Evolutionary conservation across 805 yeast species (phyloP).

Genomic region (Candida nitratophila): DNA sequence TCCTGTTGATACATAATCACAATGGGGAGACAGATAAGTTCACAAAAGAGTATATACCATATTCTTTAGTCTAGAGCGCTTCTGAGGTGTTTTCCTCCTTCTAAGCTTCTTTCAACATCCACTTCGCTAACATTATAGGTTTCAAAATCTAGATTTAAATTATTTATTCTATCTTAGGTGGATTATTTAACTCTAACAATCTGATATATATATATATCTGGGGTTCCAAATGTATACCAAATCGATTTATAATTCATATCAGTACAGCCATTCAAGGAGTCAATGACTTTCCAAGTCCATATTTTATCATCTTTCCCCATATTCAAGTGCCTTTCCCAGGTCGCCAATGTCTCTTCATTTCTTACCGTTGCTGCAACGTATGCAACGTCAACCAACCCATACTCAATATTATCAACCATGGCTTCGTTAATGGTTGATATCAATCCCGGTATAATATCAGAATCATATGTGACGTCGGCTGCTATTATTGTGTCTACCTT

Average conservation of each 20-base stretch:
- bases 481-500: constrained; percentile 53
- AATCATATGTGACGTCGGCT: constrained; percentile 86
- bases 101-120: no score
- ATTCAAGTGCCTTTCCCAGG: constrained; percentile 33
- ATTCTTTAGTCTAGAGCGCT: no score
- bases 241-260: constrained; percentile 12
- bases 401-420: constrained; percentile 19
- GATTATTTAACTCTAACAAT: constrained; percentile 13
- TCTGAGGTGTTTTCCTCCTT: no score
- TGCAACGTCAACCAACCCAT: constrained; percentile 15
- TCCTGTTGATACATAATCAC: no score
- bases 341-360: constrained; percentile 42
- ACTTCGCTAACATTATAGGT: no score
- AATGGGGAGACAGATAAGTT: no score
- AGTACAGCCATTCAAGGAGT: neutral
- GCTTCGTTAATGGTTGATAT: constrained; percentile 40
- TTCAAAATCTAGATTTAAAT: no score
- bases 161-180: no score
- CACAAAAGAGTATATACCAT: no score
- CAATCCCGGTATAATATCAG: constrained; percentile 47
- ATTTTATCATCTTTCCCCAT: constrained; percentile 16
- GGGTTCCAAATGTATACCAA: constrained; percentile 16
- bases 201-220: constrained; percentile 17
- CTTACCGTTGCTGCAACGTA: constrained; percentile 71
- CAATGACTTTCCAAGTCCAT: constrained; percentile 21